Evolutionary conservation across 495 filamentous ascomycete species (phyloP).

Genomic region (Coniosporium apollinis): DNA sequence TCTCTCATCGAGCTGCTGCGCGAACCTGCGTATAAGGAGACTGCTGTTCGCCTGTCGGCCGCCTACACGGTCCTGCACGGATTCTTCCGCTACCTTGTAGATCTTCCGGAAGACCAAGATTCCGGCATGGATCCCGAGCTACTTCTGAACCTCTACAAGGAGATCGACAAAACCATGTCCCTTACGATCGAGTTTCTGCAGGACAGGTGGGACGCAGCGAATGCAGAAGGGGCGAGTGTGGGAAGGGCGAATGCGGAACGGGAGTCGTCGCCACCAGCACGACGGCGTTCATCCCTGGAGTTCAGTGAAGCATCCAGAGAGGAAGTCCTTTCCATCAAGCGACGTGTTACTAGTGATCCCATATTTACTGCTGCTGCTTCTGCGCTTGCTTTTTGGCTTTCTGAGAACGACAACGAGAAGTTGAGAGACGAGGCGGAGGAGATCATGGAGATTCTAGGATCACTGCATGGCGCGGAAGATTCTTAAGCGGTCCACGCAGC

Average conservation of each 20-base stretch:
- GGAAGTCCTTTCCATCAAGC: too few species aligned
- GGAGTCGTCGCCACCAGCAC: conserved; percentile 34
- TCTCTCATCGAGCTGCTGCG: conserved; percentile 37
- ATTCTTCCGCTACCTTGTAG: conserved; percentile 42
- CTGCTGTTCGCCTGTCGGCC: conserved; percentile 36
- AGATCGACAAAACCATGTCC: conserved; percentile 40
- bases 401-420: conserved; percentile 3
- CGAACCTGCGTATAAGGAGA: conserved; percentile 28
- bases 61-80: conserved; percentile 39
- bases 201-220: conserved; percentile 44
- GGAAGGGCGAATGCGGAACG: conserved; percentile 7
- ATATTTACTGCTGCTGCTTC: conserved; percentile 32
- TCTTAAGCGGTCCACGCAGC: too few species aligned
- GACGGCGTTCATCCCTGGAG: too few species aligned
- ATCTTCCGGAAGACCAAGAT: too few species aligned
- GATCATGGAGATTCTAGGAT: conserved; percentile 39
- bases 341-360: too few species aligned
- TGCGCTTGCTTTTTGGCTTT: conserved; percentile 34
- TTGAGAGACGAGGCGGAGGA: conserved; percentile 33
- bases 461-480: too few species aligned
- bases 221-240: conserved; percentile 35
- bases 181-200: conserved; percentile 45
- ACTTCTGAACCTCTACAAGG: conserved; percentile 39
- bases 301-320: too few species aligned
- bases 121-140: conserved; percentile 33